Percentiles rank a stretch among this genome's conserved stretches.
These are phyloP conservation scores for Juncus effusus DNA, from an alignment of 176 grass and related monocot species.

Conservation along the genomic window DNA sequence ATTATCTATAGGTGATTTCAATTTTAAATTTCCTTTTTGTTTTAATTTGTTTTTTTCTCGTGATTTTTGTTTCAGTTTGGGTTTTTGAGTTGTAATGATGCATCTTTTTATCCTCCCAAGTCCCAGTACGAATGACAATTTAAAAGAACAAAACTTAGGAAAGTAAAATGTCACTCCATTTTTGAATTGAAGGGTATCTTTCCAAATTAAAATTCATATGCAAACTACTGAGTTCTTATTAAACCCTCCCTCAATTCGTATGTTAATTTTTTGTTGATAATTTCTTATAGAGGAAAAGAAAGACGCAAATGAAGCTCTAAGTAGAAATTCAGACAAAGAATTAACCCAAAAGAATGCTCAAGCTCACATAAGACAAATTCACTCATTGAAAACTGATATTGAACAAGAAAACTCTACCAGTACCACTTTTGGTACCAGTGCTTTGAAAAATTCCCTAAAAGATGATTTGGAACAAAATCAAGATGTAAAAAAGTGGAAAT, in stretches of 20 bases:
- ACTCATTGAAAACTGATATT: constrained; percentile 4
- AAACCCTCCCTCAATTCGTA: too few species aligned
- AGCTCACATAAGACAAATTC: constrained; percentile 5
- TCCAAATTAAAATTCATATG: neutral
- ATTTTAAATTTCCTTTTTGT: neutral
- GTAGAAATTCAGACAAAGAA: constrained; percentile 17
- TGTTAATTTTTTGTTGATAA: too few species aligned
- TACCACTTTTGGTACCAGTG: neutral
- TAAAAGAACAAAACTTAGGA: too few species aligned
- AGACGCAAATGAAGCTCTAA: neutral
- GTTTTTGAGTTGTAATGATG: neutral
- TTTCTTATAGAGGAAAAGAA: constrained; percentile 20
- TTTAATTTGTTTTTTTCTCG: neutral
- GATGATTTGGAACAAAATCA: too few species aligned
- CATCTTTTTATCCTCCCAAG: too few species aligned
- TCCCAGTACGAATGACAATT: too few species aligned
- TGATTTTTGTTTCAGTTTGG: neutral
- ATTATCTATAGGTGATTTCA: constrained; percentile 6
- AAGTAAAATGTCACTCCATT: too few species aligned
- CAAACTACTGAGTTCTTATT: too few species aligned
- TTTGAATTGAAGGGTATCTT: neutral
- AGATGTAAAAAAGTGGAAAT: too few species aligned
- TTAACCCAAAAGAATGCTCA: neutral
- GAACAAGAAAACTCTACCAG: constrained; percentile 15
- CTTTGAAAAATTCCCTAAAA: too few species aligned